These are phyloP conservation scores for Claviceps spartinae DNA, from an alignment of 2,329 filamentous ascomycete genomes.

Conservation along the genomic window DNA sequence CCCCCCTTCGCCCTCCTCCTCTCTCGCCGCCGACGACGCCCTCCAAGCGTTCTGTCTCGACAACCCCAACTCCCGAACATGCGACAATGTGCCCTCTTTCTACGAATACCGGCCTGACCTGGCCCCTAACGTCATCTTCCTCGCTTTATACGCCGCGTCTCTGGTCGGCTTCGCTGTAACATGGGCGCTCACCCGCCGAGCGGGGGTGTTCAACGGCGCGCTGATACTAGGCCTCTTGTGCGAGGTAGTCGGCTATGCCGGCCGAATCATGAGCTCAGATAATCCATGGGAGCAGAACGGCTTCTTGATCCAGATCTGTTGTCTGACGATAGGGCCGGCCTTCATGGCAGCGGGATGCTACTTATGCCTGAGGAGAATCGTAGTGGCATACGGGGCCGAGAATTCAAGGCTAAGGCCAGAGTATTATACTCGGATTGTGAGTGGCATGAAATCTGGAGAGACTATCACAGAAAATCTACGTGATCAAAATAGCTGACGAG, in stretches of 20 bases:
- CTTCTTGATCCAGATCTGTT: slow-evolving; percentile 45
- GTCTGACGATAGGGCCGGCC: slow-evolving; percentile 50
- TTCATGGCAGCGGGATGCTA: slow-evolving; percentile 53
- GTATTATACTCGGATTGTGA: slow-evolving; percentile 35
- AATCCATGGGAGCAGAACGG: slow-evolving; percentile 36
- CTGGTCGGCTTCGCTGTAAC: slow-evolving; percentile 26
- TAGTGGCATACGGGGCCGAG: slow-evolving; percentile 32
- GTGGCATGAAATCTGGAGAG: slow-evolving; percentile 7
- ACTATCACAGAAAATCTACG: neutral
- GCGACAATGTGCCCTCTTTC: slow-evolving; percentile 21
- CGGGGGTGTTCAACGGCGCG: slow-evolving; percentile 36
- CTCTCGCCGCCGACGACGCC: neutral
- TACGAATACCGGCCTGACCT: slow-evolving; percentile 40
- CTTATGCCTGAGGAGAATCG: slow-evolving; percentile 40
- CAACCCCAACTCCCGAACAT: slow-evolving; percentile 15
- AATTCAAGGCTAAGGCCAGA: slow-evolving; percentile 34
- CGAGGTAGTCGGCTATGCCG: slow-evolving; percentile 47
- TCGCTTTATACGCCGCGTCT: slow-evolving; percentile 34
- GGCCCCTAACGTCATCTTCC: slow-evolving; percentile 36
- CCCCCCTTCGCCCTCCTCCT: neutral
- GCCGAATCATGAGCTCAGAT: slow-evolving; percentile 39
- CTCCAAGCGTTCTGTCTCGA: slow-evolving; percentile 14
- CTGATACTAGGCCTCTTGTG: slow-evolving; percentile 38
- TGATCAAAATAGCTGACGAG: no score
- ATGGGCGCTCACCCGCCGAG: slow-evolving; percentile 30